Conservation (phyloP, 2,329 filamentous ascomycete species). For the Pseudogymnoascus sp. region DNA sequence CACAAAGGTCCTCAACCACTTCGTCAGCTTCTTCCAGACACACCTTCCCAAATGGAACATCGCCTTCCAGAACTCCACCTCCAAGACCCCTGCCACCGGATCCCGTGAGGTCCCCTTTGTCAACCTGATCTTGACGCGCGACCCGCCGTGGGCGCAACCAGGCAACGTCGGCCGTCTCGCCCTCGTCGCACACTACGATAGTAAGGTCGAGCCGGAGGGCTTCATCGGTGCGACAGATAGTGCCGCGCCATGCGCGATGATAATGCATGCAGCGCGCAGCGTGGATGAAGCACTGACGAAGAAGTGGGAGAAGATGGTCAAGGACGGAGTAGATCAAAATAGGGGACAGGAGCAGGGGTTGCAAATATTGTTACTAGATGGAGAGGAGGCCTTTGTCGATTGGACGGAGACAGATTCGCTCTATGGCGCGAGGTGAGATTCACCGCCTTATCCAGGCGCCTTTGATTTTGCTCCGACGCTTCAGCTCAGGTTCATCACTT, state of each 20-base stretch:
- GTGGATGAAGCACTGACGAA: conserved; percentile 71
- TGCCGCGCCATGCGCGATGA: conserved; percentile 87
- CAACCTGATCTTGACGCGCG: conserved; percentile 79
- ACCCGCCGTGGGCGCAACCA: conserved; percentile 70
- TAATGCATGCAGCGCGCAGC: conserved; percentile 76
- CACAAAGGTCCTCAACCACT: conserved; percentile 66
- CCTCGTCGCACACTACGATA: conserved; percentile 91
- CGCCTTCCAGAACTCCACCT: conserved; percentile 83
- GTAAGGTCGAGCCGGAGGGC: conserved; percentile 67
- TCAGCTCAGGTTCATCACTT: neutral
- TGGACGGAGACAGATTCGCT: conserved; percentile 81
- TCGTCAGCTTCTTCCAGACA: conserved; percentile 70
- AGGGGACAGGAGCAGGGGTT: conserved; percentile 49
- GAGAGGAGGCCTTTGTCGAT: conserved; percentile 79
- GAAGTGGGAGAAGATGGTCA: conserved; percentile 72
- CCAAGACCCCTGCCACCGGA: conserved; percentile 69
- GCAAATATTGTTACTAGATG: conserved; percentile 84
- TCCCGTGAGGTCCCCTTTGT: conserved; percentile 68
- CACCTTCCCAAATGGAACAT: conserved; percentile 73
- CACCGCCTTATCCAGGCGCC: neutral
- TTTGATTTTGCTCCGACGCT: neutral
- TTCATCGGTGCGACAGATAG: conserved; percentile 94
- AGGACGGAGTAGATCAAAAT: conserved; percentile 41
- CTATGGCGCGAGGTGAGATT: conserved; percentile 69
- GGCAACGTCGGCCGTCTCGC: conserved; percentile 78